Conservation (phyloP, 805 yeast genomes). For the Wickerhamiella dianesei region DNA sequence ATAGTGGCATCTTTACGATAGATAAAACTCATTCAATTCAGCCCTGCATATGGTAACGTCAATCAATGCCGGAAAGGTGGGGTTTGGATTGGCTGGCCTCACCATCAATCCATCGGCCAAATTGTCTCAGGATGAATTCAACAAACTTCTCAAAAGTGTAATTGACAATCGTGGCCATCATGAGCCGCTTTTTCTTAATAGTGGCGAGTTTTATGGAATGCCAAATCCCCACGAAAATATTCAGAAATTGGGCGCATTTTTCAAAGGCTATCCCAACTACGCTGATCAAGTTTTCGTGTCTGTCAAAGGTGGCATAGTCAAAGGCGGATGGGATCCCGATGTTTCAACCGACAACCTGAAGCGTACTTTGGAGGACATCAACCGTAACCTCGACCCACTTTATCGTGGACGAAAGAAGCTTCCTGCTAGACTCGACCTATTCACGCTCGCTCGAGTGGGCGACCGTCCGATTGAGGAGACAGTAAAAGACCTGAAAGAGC, state of each 20-base stretch:
- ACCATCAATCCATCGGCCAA: slow-evolving; percentile 52
- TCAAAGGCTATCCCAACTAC: slow-evolving; percentile 42
- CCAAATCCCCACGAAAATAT: slow-evolving; percentile 38
- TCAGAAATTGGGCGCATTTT: slow-evolving; percentile 42
- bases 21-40: not conserved
- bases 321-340: slow-evolving; percentile 33
- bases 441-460: slow-evolving; percentile 54
- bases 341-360: slow-evolving; percentile 37
- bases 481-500: slow-evolving; percentile 35
- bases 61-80: slow-evolving; percentile 22
- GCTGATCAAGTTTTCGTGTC: slow-evolving; percentile 45
- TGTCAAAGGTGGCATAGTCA: slow-evolving; percentile 49
- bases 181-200: slow-evolving; percentile 45
- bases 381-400: slow-evolving; percentile 15
- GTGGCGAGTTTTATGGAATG: slow-evolving; percentile 67
- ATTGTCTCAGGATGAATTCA: slow-evolving; percentile 38
- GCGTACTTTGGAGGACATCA: slow-evolving; percentile 35
- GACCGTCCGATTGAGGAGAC: slow-evolving; percentile 46
- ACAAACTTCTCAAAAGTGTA: slow-evolving; percentile 41
- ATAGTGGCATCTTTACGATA: too few species aligned
- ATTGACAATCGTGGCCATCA: slow-evolving; percentile 23
- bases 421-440: slow-evolving; percentile 34
- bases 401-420: slow-evolving; percentile 12
- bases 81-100: slow-evolving; percentile 73
- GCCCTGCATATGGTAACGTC: not conserved